Percentiles rank a stretch among this genome's conserved stretches.
Evolutionary conservation across 2,329 filamentous ascomycete genomes (phyloP).

Genomic region (Seiridium cupressi): DNA sequence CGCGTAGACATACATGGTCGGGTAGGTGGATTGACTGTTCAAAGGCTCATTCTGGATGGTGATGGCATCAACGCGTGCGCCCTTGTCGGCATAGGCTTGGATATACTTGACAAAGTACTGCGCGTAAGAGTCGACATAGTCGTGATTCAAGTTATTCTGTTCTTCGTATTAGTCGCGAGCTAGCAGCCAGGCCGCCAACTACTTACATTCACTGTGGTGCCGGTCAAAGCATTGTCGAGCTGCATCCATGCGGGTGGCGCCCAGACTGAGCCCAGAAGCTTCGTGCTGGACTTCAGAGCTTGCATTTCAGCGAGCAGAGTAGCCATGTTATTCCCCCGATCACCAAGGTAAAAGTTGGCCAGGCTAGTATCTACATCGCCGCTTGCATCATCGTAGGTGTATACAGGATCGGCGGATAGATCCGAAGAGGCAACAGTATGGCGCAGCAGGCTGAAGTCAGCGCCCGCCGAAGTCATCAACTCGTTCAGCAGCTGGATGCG

Average conservation of each 20-base stretch:
- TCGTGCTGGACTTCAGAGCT: slow-evolving; percentile 30
- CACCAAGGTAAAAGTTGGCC: slow-evolving; percentile 32
- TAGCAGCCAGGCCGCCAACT: background rate
- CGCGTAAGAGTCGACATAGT: slow-evolving; percentile 32
- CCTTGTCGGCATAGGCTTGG: slow-evolving; percentile 32
- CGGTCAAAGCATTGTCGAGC: slow-evolving; percentile 22
- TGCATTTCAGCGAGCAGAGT: slow-evolving; percentile 34
- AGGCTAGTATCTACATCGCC: slow-evolving; percentile 27
- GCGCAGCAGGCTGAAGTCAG: slow-evolving; percentile 37
- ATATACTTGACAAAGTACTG: slow-evolving; percentile 41
- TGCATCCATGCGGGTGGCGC: slow-evolving; percentile 42
- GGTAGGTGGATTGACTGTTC: slow-evolving; percentile 34
- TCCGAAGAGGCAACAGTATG: slow-evolving; percentile 40
- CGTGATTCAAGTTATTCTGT: slow-evolving; percentile 36
- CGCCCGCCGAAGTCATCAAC: slow-evolving; percentile 33
- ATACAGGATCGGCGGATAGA: slow-evolving; percentile 35
- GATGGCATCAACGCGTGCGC: slow-evolving; percentile 37
- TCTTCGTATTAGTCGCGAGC: background rate
- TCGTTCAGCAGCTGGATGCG: slow-evolving; percentile 31
- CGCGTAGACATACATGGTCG: slow-evolving; percentile 35
- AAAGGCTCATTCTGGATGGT: slow-evolving; percentile 44
- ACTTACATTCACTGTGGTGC: slow-evolving; percentile 9
- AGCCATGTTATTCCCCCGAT: slow-evolving; percentile 36
- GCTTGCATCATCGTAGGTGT: slow-evolving; percentile 36
- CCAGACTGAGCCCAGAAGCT: slow-evolving; percentile 37